Conservation (phyloP, 306 rosid genomes). For the Phaseolus lunatus region DNA sequence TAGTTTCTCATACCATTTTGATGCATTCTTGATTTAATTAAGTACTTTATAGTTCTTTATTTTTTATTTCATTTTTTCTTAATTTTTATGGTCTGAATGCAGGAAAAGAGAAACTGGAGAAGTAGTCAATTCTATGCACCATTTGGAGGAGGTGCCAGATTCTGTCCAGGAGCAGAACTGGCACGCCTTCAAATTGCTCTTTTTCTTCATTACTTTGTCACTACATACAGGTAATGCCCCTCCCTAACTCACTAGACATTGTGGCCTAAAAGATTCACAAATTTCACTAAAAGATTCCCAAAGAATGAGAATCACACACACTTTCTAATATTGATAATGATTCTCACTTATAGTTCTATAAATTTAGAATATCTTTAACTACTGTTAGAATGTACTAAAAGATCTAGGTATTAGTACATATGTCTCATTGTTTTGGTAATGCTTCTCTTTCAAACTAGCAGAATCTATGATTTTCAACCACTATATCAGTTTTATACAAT, state of each 20-base stretch:
- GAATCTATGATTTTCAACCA: background rate
- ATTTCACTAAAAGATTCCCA: background rate
- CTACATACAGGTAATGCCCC: slow-evolving; percentile 60
- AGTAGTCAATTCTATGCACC: slow-evolving; percentile 82
- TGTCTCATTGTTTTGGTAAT: too few relatives aligned
- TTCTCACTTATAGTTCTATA: too few relatives aligned
- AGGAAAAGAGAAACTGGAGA: slow-evolving; percentile 91
- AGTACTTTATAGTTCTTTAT: background rate
- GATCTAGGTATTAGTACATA: too few relatives aligned
- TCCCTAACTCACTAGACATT: background rate
- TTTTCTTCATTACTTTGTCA: slow-evolving; percentile 81
- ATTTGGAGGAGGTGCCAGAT: slow-evolving; percentile 94
- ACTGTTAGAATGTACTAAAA: too few relatives aligned
- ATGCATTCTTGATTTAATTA: background rate
- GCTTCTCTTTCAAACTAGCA: background rate
- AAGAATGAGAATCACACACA: background rate
- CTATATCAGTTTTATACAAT: background rate
- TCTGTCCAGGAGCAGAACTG: slow-evolving; percentile 94
- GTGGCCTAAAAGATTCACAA: background rate
- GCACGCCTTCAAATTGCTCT: slow-evolving; percentile 93
- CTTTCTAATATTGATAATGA: too few relatives aligned
- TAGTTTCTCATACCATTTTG: slow-evolving; percentile 25
- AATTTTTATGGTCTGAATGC: slow-evolving; percentile 8
- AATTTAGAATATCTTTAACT: too few relatives aligned
- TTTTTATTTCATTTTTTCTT: background rate